Evolutionary conservation across 148 eudicot species (phyloP).

Genomic region (Rhododendron molle): DNA sequence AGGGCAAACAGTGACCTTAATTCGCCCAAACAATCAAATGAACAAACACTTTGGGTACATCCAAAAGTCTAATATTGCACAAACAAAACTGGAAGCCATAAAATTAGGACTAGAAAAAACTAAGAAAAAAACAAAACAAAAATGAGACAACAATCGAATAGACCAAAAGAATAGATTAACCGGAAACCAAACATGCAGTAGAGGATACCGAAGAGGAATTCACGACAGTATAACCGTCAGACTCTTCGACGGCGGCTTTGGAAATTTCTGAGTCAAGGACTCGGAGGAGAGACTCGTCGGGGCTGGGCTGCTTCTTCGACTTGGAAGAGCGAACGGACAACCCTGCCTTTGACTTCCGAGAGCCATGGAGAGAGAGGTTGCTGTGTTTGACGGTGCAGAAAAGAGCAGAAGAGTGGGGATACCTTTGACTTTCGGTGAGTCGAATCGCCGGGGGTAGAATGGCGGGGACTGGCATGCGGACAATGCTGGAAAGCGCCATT

Average conservation of each 20-base stretch:
- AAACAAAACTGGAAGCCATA: neutral
- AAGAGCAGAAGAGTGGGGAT: slow-evolving; percentile 26
- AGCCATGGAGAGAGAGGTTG: slow-evolving; percentile 11
- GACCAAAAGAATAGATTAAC: neutral
- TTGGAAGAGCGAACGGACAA: slow-evolving; percentile 16
- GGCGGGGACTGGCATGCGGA: slow-evolving; percentile 41
- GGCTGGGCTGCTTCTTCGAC: neutral
- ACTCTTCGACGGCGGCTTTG: slow-evolving; percentile 39
- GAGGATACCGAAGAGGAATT: neutral
- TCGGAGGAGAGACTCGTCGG: slow-evolving; percentile 46
- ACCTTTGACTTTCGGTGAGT: slow-evolving; percentile 31
- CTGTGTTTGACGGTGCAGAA: slow-evolving; percentile 25
- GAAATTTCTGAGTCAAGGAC: slow-evolving; percentile 51
- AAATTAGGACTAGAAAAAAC: neutral
- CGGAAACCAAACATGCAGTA: neutral
- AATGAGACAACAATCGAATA: neutral
- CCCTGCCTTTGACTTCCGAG: slow-evolving; percentile 23
- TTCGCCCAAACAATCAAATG: neutral
- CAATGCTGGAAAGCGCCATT: slow-evolving; percentile 51
- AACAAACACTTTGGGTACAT: neutral
- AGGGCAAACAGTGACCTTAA: neutral
- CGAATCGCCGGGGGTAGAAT: slow-evolving; percentile 45
- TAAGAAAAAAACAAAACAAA: no score
- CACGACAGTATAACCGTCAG: slow-evolving; percentile 37
- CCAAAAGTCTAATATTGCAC: neutral